phyloP scores from a whole-genome alignment of 495 filamentous ascomycete species.

The Penicillium flavigenum region DNA sequence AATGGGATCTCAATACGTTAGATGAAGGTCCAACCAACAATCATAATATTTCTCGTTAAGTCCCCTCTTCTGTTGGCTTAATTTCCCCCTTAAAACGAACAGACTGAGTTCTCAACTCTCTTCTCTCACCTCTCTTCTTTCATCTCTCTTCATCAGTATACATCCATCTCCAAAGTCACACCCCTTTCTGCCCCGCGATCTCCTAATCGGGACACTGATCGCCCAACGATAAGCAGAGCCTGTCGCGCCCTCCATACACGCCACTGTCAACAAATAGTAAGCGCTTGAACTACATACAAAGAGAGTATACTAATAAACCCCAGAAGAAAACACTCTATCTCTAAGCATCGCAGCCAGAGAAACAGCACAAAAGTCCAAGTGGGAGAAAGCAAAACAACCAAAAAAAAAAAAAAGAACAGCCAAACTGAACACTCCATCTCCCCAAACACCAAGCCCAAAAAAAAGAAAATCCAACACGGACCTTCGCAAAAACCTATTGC shows the following conservation, averaged over 20 bases:
- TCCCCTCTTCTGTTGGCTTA: background rate
- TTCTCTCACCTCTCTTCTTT: background rate
- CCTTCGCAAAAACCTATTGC: slow-evolving; percentile 7
- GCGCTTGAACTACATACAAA: background rate
- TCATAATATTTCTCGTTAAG: background rate
- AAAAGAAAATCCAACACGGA: slow-evolving; percentile 6
- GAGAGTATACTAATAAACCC: background rate
- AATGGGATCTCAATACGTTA: background rate
- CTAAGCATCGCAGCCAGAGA: background rate
- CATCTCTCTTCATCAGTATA: background rate
- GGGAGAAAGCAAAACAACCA: background rate
- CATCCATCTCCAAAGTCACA: background rate
- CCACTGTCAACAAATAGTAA: slow-evolving; percentile 1
- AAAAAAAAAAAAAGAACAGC: slow-evolving; percentile 6
- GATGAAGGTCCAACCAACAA: background rate
- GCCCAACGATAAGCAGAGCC: slow-evolving; percentile 13
- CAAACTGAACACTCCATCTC: slow-evolving; percentile 6
- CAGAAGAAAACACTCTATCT: background rate
- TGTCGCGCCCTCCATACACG: slow-evolving; percentile 7
- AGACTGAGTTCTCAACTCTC: too few species aligned
- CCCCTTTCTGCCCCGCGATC: slow-evolving; percentile 23
- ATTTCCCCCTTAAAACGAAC: slow-evolving; percentile 3
- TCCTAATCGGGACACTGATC: slow-evolving; percentile 9
- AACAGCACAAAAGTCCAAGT: background rate
- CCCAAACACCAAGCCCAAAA: background rate